Evolutionary conservation across 2,329 filamentous ascomycete species (phyloP).

Genomic region (Neurospora crassa): DNA sequence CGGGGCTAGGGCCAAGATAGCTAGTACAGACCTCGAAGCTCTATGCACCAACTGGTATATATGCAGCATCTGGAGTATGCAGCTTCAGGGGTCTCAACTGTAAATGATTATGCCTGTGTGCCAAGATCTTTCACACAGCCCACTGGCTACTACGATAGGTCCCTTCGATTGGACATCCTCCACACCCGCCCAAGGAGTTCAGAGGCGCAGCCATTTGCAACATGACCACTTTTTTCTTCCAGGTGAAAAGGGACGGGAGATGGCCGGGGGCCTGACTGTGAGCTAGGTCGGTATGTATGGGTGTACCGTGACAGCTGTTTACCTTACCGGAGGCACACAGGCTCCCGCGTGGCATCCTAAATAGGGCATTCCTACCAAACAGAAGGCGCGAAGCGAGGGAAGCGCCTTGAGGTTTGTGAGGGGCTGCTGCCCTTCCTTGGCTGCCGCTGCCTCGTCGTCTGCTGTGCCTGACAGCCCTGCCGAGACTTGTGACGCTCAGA

Average conservation of each 20-base stretch:
- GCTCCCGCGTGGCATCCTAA: background rate
- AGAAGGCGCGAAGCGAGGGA: background rate
- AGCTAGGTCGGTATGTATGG: background rate
- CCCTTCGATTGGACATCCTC: background rate
- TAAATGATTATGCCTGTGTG: background rate
- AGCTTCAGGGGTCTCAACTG: no score
- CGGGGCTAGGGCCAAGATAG: no score
- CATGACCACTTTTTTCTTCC: background rate
- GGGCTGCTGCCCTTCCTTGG: background rate
- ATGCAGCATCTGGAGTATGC: no score
- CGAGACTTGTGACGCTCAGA: background rate
- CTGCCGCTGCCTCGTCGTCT: background rate
- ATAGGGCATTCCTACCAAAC: background rate
- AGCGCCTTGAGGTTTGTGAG: background rate
- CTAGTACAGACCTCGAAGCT: no score
- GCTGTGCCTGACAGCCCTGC: background rate
- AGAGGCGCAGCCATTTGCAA: background rate
- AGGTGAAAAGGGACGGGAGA: background rate
- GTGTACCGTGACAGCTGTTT: background rate
- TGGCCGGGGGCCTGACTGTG: background rate
- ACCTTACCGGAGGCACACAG: background rate
- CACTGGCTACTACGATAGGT: background rate
- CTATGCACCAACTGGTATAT: no score
- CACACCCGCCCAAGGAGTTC: background rate
- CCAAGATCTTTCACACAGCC: background rate